Conservation (phyloP, 176 grass and related monocot species). For the Hsuehochloa calcarea region DNA sequence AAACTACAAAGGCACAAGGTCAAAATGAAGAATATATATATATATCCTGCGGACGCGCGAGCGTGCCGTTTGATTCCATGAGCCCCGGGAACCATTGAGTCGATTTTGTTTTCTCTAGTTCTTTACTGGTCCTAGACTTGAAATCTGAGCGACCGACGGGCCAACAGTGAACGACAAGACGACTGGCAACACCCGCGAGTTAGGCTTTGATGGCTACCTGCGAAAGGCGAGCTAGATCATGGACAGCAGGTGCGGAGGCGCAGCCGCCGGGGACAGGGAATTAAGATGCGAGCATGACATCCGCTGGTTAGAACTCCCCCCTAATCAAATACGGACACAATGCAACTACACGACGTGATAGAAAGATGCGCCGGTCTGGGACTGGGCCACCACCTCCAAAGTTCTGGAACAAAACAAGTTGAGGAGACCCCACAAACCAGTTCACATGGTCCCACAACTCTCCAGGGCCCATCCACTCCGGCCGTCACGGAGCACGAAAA, state of each 20-base stretch:
- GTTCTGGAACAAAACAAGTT: neutral
- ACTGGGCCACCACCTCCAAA: neutral
- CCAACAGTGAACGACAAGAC: neutral
- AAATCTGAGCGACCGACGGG: neutral
- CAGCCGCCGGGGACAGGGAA: neutral
- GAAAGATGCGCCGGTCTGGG: neutral
- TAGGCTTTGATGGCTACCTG: too few relatives aligned
- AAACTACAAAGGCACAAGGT: too few relatives aligned
- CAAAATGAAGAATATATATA: too few relatives aligned
- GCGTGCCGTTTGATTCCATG: neutral
- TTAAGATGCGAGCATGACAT: neutral
- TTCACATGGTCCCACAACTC: neutral
- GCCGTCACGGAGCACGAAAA: constrained; percentile 28
- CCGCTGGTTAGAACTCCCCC: too few relatives aligned
- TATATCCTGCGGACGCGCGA: too few relatives aligned
- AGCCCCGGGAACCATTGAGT: neutral
- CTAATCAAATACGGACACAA: too few relatives aligned
- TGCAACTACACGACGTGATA: too few relatives aligned
- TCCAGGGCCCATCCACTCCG: neutral
- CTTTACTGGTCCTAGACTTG: neutral
- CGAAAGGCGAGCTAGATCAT: neutral
- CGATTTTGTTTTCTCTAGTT: neutral
- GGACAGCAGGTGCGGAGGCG: too few relatives aligned
- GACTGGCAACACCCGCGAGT: neutral
- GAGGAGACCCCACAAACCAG: neutral